Base-by-base conservation (phyloP, 805 yeast species). In the Myxozyma vanderwaltii region DNA sequence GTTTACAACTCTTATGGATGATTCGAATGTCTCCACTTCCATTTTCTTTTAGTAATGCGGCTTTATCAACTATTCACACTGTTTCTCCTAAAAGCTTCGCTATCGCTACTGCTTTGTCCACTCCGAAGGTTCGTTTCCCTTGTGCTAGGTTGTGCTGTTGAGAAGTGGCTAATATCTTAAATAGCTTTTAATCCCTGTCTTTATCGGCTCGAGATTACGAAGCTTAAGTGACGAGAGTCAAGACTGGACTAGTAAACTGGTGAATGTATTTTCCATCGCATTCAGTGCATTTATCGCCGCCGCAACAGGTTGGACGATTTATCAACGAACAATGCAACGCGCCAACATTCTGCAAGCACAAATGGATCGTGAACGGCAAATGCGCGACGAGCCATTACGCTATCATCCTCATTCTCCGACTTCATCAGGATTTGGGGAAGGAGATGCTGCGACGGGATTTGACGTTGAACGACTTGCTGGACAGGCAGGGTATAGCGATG, bases 1-100 rank as follows among this genome's bases (percentile, higher is more conserved):
- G 84, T 58, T 80, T 91, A 58, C 71, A 84, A 63, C 73, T 94
- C 24, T 73, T 92, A 54, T 81, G 87, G 53, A 76, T 92, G 69
- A 80, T 92, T 29, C 78, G 97, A 56, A 72, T 92, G 58, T 90
- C 97, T 67, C 99, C 99, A 0, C 80, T 92, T 68, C 98, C 98
- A 0, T 94, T 91, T 71, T 90, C 97, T 1, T 76, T 92, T 33
- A 86, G 94, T 0, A 92, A 92, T 69, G 97, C 97, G 3, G 97
- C 96, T 0, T 78, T 94, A 65, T 94, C 96, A 8, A 86, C 95
- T 1, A 82, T 92, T 13, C 96, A 95, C 0, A 87, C 89, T 17
- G 79, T 92, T 12, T 77, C 86, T 0, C 74, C 85, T 1, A 61
- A 72, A 43, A 83, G 84, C 26, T 92, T 87, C 71, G 75, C 85